A percentile compares a stretch with the other conserved stretches of the same genome.
Evolutionary conservation across 495 filamentous ascomycete species (phyloP).

Genomic region (Parachaetomium inaequale): DNA sequence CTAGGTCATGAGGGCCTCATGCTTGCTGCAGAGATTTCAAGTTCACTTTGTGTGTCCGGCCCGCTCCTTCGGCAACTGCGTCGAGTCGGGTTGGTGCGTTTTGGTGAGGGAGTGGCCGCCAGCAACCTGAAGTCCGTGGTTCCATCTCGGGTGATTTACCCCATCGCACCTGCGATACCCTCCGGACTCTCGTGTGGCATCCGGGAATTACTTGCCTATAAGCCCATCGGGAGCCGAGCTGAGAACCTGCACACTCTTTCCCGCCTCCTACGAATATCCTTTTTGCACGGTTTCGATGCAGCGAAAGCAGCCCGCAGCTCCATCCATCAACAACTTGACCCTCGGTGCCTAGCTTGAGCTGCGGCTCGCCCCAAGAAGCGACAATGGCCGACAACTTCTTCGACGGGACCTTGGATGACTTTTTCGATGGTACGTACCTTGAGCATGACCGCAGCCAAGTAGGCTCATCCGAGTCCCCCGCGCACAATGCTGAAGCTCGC

Average conservation of each 20-base stretch:
- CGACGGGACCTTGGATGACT: constrained; percentile 14
- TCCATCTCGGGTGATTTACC: neutral
- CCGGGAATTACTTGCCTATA: neutral
- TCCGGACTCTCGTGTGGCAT: constrained; percentile 2
- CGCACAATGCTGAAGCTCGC: no score
- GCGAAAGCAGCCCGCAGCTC: neutral
- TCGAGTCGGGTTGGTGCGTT: neutral
- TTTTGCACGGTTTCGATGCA: neutral
- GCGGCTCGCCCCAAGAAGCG: no score
- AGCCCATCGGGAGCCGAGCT: neutral
- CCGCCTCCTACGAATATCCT: neutral
- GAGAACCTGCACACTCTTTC: neutral
- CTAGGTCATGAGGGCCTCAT: neutral
- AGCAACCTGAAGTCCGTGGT: neutral
- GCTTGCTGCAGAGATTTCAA: neutral
- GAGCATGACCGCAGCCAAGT: neutral
- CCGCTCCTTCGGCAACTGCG: neutral
- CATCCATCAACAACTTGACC: neutral
- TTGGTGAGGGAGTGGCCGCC: neutral
- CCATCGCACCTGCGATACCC: constrained; percentile 10
- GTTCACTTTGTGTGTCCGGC: neutral
- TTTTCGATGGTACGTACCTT: constrained; percentile 10
- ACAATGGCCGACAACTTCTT: constrained; percentile 19
- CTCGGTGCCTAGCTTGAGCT: neutral
- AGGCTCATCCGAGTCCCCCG: neutral